Evolutionary conservation across 2,329 filamentous ascomycete species (phyloP).

Genomic region (Botrytis medusae): DNA sequence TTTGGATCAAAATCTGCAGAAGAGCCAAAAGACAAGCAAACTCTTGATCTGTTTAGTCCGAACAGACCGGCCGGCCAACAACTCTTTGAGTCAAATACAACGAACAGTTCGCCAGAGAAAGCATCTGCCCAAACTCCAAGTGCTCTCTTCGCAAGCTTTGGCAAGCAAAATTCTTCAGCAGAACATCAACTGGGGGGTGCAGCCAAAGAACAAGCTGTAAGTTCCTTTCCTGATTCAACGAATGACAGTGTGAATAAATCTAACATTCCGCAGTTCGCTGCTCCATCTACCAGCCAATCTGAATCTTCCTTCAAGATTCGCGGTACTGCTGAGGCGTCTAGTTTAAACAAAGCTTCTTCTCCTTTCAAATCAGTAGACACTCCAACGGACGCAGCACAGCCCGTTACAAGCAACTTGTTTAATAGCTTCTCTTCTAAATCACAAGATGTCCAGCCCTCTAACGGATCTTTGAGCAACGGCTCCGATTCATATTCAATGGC

Average conservation of each 20-base stretch:
- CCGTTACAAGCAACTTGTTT: conserved; percentile 27
- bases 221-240: not conserved
- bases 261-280: not conserved
- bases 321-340: conserved; percentile 6
- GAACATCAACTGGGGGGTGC: not conserved
- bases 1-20: conserved; percentile 8
- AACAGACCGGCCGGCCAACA: conserved; percentile 5
- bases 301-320: conserved; percentile 11
- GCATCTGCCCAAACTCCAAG: not conserved
- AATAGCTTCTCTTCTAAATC: conserved; percentile 19
- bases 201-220: not conserved
- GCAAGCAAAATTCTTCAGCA: not conserved
- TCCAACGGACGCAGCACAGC: conserved; percentile 26
- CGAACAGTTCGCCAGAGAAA: not conserved
- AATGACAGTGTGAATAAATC: not conserved
- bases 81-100: not conserved
- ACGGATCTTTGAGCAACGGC: not conserved
- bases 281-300: not conserved
- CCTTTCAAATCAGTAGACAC: conserved; percentile 27
- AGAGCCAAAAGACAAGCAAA: conserved; percentile 13
- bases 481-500: not conserved
- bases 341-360: conserved; percentile 20
- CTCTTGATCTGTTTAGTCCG: not conserved
- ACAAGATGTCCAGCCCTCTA: not conserved
- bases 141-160: conserved; percentile 15